Evolutionary conservation across 257 asterid genomes (phyloP).

Genomic region (Cinchona pubescens): DNA sequence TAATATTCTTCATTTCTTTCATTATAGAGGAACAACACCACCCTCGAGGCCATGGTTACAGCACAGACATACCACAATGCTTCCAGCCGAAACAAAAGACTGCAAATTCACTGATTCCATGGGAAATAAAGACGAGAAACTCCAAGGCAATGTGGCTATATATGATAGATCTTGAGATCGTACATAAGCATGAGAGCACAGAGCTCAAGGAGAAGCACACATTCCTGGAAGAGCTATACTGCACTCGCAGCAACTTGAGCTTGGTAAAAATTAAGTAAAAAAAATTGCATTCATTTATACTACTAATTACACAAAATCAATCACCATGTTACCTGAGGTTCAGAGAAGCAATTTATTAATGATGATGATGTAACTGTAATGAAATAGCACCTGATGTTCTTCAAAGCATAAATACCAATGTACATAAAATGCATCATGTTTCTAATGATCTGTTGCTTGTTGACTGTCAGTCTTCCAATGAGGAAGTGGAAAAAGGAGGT

Average conservation of each 20-base stretch:
- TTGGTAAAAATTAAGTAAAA: constrained; percentile 15
- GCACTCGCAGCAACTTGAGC: constrained; percentile 31
- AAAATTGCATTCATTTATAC: not conserved
- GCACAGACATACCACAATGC: constrained; percentile 14
- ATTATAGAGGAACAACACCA: constrained; percentile 32
- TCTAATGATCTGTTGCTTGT: not conserved
- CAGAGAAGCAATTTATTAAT: not conserved
- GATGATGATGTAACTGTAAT: not conserved
- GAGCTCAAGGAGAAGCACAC: constrained; percentile 27
- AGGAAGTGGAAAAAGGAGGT: constrained; percentile 42
- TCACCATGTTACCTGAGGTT: not conserved
- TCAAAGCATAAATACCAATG: not conserved
- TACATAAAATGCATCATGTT: no score
- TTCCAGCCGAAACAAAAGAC: constrained; percentile 5
- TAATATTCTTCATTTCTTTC: not conserved
- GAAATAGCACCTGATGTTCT: not conserved
- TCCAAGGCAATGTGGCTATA: constrained; percentile 23
- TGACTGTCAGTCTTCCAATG: constrained; percentile 44
- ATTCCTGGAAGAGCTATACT: constrained; percentile 37
- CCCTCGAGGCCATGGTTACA: constrained; percentile 14
- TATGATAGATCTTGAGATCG: constrained; percentile 20
- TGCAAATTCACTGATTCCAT: constrained; percentile 27
- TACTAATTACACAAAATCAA: not conserved
- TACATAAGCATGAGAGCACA: constrained; percentile 11
- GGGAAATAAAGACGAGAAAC: constrained; percentile 31